Base-by-base conservation (phyloP, 441 rosid genomes). In the Adansonia gregorii region DNA sequence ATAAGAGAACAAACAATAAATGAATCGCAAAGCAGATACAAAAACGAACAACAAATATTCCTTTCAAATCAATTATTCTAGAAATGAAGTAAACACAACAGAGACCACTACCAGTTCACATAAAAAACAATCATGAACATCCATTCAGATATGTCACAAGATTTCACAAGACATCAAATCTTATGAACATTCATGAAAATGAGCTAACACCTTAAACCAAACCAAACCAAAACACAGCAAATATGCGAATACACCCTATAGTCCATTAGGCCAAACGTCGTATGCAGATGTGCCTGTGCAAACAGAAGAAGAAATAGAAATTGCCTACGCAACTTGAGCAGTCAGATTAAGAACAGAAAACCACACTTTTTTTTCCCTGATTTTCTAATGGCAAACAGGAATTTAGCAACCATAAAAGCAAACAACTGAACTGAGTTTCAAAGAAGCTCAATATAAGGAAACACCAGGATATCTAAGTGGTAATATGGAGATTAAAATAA, bases 171-270 rank as follows among this genome's bases (percentile, higher is more conserved):
- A 51, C 22, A 14, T 70, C 15, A 66, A 17, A 55, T n/a, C 35
- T 35, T 55, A 7, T 27, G 8, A 12, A 5, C 15, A 52, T 27
- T 70, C 22, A 31, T 15, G 5, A 27, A 51, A 51, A 27, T 51
- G 14, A 70, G 14, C 52, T 4, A 17, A 67, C 35, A 68, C 73
- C 73, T 68, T 68, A 58, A 58, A 58, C 63, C 8, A 58, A 58
- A 58, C 63, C 8, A 58, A 20, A 46, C 19, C 39, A 68, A 46
- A 41, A 60, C 54, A 43, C 35, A 20, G 3, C 2, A 74, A 24
- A 59, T 8, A 74, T 46, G 39, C 77, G 45, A 56, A 72, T 39
- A 56, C 5, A 43, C 20, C 11, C 56, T 27, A 58, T 19, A 58
- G 10, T 10, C 63, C 27, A 58, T 2, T 58, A 19, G 31, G 31